Evolutionary conservation across 352 stramenopile species (phyloP), one percentile per base, ranked within the genome.

Genomic region (Plasmopara muralis): DNA sequence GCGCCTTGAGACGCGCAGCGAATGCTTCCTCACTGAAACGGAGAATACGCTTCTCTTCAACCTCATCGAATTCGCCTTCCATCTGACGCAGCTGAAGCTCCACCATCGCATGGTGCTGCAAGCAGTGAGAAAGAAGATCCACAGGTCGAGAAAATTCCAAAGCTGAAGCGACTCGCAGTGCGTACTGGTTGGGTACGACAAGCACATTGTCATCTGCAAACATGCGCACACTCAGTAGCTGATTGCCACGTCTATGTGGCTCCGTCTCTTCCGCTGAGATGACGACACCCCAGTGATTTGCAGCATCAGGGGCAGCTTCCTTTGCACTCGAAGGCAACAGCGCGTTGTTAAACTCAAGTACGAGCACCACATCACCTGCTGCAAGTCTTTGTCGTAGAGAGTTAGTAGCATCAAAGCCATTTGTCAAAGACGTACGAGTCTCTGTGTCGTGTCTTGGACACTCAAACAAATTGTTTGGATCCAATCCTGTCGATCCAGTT

Each of bases 201-300:
- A 88, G 66, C 15, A 67, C 57, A 34, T 70, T 82, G 29, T 80
- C 66, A 46, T 88, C 72, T 6, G 70, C 68, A 41, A 88, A 86
- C 40, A 83, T 52, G 2, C 57, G 55, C 20, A 88, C 68, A 9
- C 58, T 75, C n/a, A 87, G 64, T 35, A 85, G 43, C 42, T 87
- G 74, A 31, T 81, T 77, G 48, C 71, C 71, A 41, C 50, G 52
- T n/a, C 59, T 65, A 10, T 49, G 62, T 6, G 70, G 62, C 43
- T 78, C 68, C 10, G 78, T 66, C 38, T 74, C 63, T 34, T 85
- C 74, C 0, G 62, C 68, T 14, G 62, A 63, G 28, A 60, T 56
- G 13, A 88, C 74, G 28, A 84, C 51, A 9, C 74, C 77, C 77
- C 77, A 88, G 34, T 77, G 64, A 55, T 88, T 88, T 50, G 59